Evolutionary conservation across 352 stramenopile species (phyloP).

Genomic region (Phytopythium oedochilum): DNA sequence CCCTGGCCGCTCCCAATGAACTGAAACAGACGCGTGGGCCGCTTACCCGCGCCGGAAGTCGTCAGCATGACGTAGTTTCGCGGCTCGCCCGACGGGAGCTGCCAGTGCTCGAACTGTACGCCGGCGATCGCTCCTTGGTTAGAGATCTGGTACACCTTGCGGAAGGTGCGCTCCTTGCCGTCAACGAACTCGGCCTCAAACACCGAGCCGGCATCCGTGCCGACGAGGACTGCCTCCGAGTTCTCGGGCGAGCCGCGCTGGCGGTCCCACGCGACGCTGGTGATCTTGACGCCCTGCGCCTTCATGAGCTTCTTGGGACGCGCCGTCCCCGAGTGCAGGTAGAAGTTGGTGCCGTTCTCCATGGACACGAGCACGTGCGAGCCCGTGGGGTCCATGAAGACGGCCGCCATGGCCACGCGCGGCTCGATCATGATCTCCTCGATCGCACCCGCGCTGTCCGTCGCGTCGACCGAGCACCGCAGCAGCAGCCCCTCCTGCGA

Average conservation of each 20-base stretch:
- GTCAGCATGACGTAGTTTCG: slow-evolving; percentile 80
- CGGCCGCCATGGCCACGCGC: slow-evolving; percentile 70
- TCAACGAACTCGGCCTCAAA: slow-evolving; percentile 83
- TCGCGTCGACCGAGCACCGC: slow-evolving; percentile 73
- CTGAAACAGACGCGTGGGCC: slow-evolving; percentile 89
- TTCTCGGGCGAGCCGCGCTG: slow-evolving; percentile 56
- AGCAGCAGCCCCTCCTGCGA: slow-evolving; percentile 80
- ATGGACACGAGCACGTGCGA: slow-evolving; percentile 80
- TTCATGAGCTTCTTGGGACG: slow-evolving; percentile 87
- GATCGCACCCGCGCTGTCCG: slow-evolving; percentile 59
- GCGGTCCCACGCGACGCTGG: slow-evolving; percentile 78
- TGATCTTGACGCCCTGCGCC: slow-evolving; percentile 68
- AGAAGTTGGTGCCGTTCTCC: slow-evolving; percentile 88
- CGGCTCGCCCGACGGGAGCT: slow-evolving; percentile 43
- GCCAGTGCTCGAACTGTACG: slow-evolving; percentile 81
- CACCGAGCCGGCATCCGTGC: slow-evolving; percentile 71
- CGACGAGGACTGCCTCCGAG: slow-evolving; percentile 71
- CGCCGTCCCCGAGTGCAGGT: slow-evolving; percentile 67
- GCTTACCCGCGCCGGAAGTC: slow-evolving; percentile 79
- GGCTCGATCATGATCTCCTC: slow-evolving; percentile 90
- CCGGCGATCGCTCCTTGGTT: slow-evolving; percentile 83
- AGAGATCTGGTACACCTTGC: slow-evolving; percentile 87
- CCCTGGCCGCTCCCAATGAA: slow-evolving; percentile 68
- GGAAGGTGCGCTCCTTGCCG: slow-evolving; percentile 82
- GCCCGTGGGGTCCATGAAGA: slow-evolving; percentile 82